Conservation (phyloP, 805 yeast genomes). For the Saturnispora bothae region DNA sequence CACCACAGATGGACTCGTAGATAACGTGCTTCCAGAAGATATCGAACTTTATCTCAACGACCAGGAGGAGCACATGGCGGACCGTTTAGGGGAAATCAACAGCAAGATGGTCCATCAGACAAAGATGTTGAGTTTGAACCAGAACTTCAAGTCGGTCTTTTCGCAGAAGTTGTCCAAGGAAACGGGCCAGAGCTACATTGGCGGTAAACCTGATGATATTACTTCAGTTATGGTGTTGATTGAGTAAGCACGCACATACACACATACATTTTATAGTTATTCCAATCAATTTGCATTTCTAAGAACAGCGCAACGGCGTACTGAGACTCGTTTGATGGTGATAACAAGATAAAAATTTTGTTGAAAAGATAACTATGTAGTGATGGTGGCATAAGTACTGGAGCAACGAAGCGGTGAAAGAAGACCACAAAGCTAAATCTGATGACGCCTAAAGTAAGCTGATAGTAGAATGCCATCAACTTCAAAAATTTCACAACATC, state of each 20-base stretch:
- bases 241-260: constrained; percentile 13
- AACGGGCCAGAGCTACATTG: constrained; percentile 61
- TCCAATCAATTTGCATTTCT: too few relatives aligned
- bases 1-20: constrained; percentile 92
- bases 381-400: too few relatives aligned
- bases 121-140: constrained; percentile 58
- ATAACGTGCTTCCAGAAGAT: constrained; percentile 67
- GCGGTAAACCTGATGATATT: constrained; percentile 95
- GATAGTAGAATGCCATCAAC: too few relatives aligned
- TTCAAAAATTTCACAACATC: too few relatives aligned
- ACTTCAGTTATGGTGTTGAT: constrained; percentile 72
- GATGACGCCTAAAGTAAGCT: too few relatives aligned
- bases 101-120: constrained; percentile 56
- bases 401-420: too few relatives aligned
- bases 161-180: constrained; percentile 63
- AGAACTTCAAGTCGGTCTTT: constrained; percentile 72
- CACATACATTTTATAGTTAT: background rate
- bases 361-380: too few relatives aligned
- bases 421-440: too few relatives aligned
- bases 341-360: too few relatives aligned
- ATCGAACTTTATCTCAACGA: constrained; percentile 60
- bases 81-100: constrained; percentile 29
- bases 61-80: constrained; percentile 19
- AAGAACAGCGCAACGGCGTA: too few relatives aligned
- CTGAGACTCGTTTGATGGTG: too few relatives aligned